Base-by-base conservation (phyloP, 805 yeast species). In the Pichia paraexigua region DNA sequence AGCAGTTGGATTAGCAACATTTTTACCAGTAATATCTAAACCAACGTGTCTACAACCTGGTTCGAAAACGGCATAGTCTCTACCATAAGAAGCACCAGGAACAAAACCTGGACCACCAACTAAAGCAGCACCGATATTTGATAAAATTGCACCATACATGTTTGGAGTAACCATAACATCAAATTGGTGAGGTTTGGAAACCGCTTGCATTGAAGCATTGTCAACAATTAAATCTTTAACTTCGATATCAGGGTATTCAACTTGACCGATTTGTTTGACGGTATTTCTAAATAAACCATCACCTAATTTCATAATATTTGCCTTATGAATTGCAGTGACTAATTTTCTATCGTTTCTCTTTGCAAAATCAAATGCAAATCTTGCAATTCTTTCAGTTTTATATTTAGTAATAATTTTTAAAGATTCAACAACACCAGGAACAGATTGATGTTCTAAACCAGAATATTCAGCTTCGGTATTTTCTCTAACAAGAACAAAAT, bases 31-130 rank as follows among this genome's bases (percentile, higher is more conserved):
- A 71, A 94, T 87, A 73, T 92, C 97, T 63, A 92, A 79, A 73
- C 98, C 98, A 65, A 91, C 98, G 77, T 91, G 98, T 80, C 99
- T 87, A 76, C 97, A 91, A 75, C 98, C 99, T 65, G 99, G 98
- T 79, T 92, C 99, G 72, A 94, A 92, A 56, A 92, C 95, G 52
- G 98, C 98, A 71, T 85, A 85, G 65, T 92, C 97, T 73, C 96
- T 85, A 73, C 99, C 99, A 61, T 87, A 91, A 79, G 90, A 89
- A 66, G 95, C 97, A 74, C 98, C 98, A 63, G 99, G 97, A 51
- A 92, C 96, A 64, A 92, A 78, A 73, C 98, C 98, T 69, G 98
- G 97, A 63, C 97, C 97, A 72, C 98, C 98, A 60, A 94, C 85
- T 64, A 77, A 79, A 58, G 94, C 99, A 61, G 98, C 96, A 77